Evolutionary conservation across 2,329 filamentous ascomycete genomes (phyloP), one percentile per base, ranked within the genome.

Genomic region (Sodiomyces alkalinus): DNA sequence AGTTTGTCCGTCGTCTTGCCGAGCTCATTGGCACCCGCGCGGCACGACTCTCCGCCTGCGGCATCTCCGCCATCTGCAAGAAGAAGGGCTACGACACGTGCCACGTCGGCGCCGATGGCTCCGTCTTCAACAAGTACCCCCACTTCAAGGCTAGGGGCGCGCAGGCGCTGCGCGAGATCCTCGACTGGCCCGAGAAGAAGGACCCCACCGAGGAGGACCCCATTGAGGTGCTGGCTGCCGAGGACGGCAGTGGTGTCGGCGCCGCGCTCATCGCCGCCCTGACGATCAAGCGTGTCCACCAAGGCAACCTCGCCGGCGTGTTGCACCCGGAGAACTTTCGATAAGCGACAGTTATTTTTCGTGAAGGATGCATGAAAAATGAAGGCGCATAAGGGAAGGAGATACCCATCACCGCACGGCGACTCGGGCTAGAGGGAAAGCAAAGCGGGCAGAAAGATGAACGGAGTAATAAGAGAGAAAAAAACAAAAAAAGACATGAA

Each of bases 81-180:
- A 96, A 96, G 75, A 96, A 94, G 70, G 69, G 72, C 41, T 87
- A 86, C 55, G 59, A 79, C 47, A 68, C 70, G 20, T 92, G 82
- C 61, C 90, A 96, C 53, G 90, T 98, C 22, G 90, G 90, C 44
- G 90, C 90, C 28, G 90, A 98, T 49, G 90, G 90, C 20, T 92
- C 82, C 12, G 87, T 98, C 30, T 98, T 98, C 64, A 94, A 93
- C 68, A 96, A 96, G 55, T 98, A 98, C 59, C 90, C 90, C 9
- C 80, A 93, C 58, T 98, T 98, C 71, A 94, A 94, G 66, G 72
- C 75, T 33, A 79, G 90, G 30, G 86, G 87, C 31, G 87, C 90
- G 10, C 67, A 77, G 51, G 90, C 90, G 17, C 69, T 98, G 29
- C 75, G 82, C 31, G 90, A 98, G 63, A 94, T 98, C 40, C 72